Evolutionary conservation across 495 filamentous ascomycete genomes (phyloP).

Genomic region (Talaromyces nanjingensis): DNA sequence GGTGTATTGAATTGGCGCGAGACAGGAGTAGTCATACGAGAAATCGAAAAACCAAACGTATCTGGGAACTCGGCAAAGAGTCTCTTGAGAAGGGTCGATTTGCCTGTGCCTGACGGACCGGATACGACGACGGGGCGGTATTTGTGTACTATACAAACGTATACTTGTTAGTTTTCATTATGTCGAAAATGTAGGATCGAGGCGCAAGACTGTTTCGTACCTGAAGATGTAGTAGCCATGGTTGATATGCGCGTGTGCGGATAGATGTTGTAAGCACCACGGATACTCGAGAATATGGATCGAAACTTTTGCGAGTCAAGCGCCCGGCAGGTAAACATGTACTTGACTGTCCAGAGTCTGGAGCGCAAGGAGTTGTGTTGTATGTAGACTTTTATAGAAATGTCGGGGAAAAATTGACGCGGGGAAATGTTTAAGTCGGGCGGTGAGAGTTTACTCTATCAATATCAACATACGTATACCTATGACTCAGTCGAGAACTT

Average conservation of each 20-base stretch:
- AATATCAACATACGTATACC: too few species aligned
- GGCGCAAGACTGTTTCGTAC: neutral
- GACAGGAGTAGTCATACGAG: conserved; percentile 31
- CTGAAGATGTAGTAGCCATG: conserved; percentile 1
- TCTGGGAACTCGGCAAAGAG: conserved; percentile 64
- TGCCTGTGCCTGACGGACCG: conserved; percentile 80
- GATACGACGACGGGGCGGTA: conserved; percentile 75
- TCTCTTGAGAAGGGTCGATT: conserved; percentile 75
- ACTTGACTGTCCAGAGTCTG: neutral
- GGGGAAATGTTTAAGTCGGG: neutral
- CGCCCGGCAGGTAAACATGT: neutral
- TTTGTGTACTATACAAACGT: conserved; percentile 20
- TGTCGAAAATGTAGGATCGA: neutral
- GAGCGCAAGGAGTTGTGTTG: neutral
- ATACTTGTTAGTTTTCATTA: neutral
- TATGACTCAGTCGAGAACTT: neutral
- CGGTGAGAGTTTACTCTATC: neutral
- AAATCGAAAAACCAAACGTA: conserved; percentile 75
- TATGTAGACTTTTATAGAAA: neutral
- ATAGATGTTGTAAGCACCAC: neutral
- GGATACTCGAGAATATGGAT: neutral
- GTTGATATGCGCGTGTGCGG: neutral
- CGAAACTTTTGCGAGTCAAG: neutral
- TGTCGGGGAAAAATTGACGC: neutral
- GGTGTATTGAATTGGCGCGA: neutral